Evolutionary conservation across 768 basidiomycete species (phyloP).

Genomic region (Phanerochaete sordida): DNA sequence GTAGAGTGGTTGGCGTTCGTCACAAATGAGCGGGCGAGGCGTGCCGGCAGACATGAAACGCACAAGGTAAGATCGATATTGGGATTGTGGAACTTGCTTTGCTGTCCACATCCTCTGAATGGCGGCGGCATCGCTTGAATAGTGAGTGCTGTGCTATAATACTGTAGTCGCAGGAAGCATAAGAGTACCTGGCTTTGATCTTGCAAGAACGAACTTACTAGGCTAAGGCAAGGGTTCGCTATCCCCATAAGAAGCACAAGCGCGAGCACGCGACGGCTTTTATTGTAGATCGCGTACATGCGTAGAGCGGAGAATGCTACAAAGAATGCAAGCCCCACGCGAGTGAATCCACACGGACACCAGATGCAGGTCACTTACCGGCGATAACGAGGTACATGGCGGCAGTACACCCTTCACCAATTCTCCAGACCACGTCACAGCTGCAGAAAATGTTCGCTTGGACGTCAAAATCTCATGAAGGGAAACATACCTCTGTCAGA

Average conservation of each 20-base stretch:
- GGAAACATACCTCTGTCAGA: neutral
- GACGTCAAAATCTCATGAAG: neutral
- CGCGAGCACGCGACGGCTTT: neutral
- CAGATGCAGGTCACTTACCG: too few species aligned
- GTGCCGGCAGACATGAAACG: neutral
- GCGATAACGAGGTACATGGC: conserved; percentile 4
- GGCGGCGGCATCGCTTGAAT: conserved; percentile 3
- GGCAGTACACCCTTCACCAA: conserved; percentile 1
- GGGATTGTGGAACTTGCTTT: neutral
- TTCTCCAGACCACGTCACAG: neutral
- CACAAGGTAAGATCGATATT: neutral
- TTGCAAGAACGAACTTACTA: too few species aligned
- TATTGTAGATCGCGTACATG: conserved; percentile 4
- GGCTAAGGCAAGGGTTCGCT: conserved; percentile 1
- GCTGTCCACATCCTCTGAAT: conserved; percentile 2
- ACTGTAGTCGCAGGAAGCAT: neutral
- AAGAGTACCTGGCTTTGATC: too few species aligned
- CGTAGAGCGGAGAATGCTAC: neutral
- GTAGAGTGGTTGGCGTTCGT: too few species aligned
- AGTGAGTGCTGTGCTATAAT: neutral
- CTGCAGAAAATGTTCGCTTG: neutral
- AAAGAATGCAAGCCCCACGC: neutral
- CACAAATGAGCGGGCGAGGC: too few species aligned
- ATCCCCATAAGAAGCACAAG: neutral
- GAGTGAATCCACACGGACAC: neutral